Evolutionary conservation across 805 yeast species (phyloP), one percentile per base, ranked within the genome.

Genomic region (Candida morakotiae): DNA sequence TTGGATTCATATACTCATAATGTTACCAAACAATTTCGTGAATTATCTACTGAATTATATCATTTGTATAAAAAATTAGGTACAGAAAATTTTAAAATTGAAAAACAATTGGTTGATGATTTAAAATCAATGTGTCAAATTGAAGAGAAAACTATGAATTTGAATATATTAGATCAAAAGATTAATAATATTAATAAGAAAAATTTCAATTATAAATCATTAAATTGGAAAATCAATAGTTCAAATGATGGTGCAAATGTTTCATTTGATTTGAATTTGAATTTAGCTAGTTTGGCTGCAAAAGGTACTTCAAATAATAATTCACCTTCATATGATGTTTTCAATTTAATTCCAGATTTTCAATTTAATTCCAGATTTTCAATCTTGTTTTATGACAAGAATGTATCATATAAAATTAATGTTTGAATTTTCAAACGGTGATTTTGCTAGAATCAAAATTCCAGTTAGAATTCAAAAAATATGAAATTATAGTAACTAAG

Each of bases 281-380:
- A 54, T 41, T 38, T 52, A 24, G 43, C 43, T 17, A 28, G 31
- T 4, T 37, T 35, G 9, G 18, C n/a, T 3, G 19, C 46, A 31
- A 47, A 48, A 29, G 37, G 43, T 18, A 35, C 45, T 13, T 49
- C 48, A n/a, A 41, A 38, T 2, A 22, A 31, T 15, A 30, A 25
- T 17, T 15, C 13, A 23, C 31, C 39, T 26, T 42, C 48, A 2
- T 58, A 42, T 23, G 61, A 64, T 34, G 35, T 42, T 14, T 60
- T 54, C 35, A 51, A 53, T 28, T 47, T 66, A 28, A 63, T 62
- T 20, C 71, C 71, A 11, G 53, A 55, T 37, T 66, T 66, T 47
- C 71, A 66, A 41, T 49, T 56, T 21, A 64, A 71, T 41, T 45
- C 47, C 31, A 30, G n/a, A n/a, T 23, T 66, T 66, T 47, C 71